phyloP scores from a whole-genome alignment of 805 yeast species.

The Helenozyma baotianmanensis region DNA sequence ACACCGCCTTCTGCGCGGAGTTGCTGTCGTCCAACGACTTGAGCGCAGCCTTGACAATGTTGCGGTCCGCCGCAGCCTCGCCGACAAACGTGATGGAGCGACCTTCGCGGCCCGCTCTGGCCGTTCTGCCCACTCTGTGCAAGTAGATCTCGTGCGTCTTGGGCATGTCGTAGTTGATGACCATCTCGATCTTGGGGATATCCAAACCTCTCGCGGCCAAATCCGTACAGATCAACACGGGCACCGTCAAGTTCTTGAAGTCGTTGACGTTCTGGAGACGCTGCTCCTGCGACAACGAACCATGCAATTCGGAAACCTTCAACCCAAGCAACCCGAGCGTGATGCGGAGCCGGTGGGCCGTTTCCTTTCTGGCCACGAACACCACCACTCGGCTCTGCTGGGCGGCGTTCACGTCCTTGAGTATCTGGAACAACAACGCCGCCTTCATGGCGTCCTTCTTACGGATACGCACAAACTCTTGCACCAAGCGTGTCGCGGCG shows the following conservation, averaged over 20 bases:
- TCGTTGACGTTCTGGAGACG: constrained; percentile 79
- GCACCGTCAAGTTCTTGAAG: constrained; percentile 78
- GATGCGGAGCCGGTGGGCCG: constrained; percentile 82
- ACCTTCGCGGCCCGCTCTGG: constrained; percentile 98
- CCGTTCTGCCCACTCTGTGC: constrained; percentile 99
- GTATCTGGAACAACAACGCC: constrained; percentile 68
- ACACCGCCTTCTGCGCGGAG: constrained; percentile 57
- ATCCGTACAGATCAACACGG: constrained; percentile 92
- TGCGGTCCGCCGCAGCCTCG: constrained; percentile 80
- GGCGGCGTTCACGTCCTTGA: constrained; percentile 60
- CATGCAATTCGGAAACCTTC: constrained; percentile 77
- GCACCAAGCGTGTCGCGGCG: constrained; percentile 84
- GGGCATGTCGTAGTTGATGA: constrained; percentile 94
- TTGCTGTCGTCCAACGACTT: constrained; percentile 48
- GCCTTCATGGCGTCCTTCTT: constrained; percentile 82
- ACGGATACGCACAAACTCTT: constrained; percentile 92
- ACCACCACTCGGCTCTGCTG: constrained; percentile 75
- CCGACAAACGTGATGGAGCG: constrained; percentile 91
- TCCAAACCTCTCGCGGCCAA: constrained; percentile 98
- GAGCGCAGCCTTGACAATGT: constrained; percentile 86
- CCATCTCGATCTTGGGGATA: constrained; percentile 95
- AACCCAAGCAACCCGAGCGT: constrained; percentile 69
- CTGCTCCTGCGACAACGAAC: constrained; percentile 86
- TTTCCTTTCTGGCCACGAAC: constrained; percentile 86
- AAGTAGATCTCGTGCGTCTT: constrained; percentile 84